Base-by-base conservation (phyloP, 2,329 filamentous ascomycete genomes). In the Claviceps spartinae region DNA sequence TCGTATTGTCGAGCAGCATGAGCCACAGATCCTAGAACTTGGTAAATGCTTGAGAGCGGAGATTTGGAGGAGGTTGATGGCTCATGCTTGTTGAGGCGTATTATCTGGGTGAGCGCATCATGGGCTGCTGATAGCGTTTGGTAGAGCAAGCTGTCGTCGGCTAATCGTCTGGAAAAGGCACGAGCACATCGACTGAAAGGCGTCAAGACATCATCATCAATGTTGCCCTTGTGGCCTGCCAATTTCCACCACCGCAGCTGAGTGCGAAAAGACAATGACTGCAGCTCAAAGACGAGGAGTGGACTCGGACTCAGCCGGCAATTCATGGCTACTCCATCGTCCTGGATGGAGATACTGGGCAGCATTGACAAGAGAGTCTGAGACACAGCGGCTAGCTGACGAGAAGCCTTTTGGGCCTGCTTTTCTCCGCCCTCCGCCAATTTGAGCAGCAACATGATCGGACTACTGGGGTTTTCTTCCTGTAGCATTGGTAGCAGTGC, bases 191-290 rank as follows among this genome's bases (percentile, higher is more conserved):
- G 78, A 0, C 76, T 73, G 48, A 87, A 76, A 0, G 85, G 83
- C 1, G 78, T 71, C n/a, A 83, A 60, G 6, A 89, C 65, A 14
- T 88, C 84, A 52, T 80, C 81, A 38, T 81, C 76, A 4, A 76
- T 62, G 53, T 84, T 75, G 1, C 76, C 77, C 54, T 75, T 64
- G 58, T 86, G 82, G 1, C 74, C 72, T 6, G 76, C 76, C 53
- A 87, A 60, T 43, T 66, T 70, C 84, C 85, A 88, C 76, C 81
- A 86, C 43, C 71, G 68, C n/a, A 82, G 65, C 34, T 83, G 76
- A 7, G 76, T 69, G 24, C 74, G 72, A 41, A 90, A 72, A 9
- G 81, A 84, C 1, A 86, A 64, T 1, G 73, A 68, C 58, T 89
- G 85, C 1, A 88, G 63, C 55, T 78, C 74, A 48, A 89, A 75